Conservation (phyloP, 2,329 filamentous ascomycete genomes). For the Penicillium sp. region DNA sequence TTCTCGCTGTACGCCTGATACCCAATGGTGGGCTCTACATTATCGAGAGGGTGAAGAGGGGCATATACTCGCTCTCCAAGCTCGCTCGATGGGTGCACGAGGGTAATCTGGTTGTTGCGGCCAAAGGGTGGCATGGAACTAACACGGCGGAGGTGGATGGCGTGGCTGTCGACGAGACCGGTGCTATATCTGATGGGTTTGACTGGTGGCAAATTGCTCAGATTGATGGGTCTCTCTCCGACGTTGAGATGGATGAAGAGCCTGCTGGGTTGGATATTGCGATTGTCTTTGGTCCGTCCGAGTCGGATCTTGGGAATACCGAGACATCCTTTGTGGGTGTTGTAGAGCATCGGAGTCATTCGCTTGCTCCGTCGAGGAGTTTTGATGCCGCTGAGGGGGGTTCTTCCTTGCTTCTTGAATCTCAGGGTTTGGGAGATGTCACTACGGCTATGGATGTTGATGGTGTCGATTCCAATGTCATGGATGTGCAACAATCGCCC, state of each 20-base stretch:
- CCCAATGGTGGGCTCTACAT: conserved; percentile 37
- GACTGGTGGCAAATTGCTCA: conserved; percentile 40
- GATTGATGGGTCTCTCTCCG: conserved; percentile 32
- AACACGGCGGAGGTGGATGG: conserved; percentile 3
- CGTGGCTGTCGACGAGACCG: conserved; percentile 3
- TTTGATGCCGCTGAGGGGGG: background rate
- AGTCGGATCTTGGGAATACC: background rate
- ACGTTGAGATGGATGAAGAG: conserved; percentile 23
- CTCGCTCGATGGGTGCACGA: conserved; percentile 38
- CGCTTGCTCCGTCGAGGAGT: conserved; percentile 13
- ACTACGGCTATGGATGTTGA: conserved; percentile 16
- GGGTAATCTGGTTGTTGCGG: conserved; percentile 40
- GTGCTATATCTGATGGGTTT: conserved; percentile 1
- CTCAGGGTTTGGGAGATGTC: conserved; percentile 17
- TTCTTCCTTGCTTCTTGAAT: conserved; percentile 11
- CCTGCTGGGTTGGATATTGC: conserved; percentile 29
- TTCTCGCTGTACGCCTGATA: conserved; percentile 36
- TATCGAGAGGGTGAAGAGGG: conserved; percentile 41
- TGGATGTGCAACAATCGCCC: conserved; percentile 29
- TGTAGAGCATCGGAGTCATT: conserved; percentile 18
- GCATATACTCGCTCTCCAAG: conserved; percentile 42
- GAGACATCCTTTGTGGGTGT: conserved; percentile 24
- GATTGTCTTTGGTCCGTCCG: conserved; percentile 31
- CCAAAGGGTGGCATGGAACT: conserved; percentile 32
- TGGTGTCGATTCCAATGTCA: conserved; percentile 6